Evolutionary conservation across 495 filamentous ascomycete species (phyloP), one percentile per base, ranked within the genome.

Genomic region (Trichoderma gamsii): DNA sequence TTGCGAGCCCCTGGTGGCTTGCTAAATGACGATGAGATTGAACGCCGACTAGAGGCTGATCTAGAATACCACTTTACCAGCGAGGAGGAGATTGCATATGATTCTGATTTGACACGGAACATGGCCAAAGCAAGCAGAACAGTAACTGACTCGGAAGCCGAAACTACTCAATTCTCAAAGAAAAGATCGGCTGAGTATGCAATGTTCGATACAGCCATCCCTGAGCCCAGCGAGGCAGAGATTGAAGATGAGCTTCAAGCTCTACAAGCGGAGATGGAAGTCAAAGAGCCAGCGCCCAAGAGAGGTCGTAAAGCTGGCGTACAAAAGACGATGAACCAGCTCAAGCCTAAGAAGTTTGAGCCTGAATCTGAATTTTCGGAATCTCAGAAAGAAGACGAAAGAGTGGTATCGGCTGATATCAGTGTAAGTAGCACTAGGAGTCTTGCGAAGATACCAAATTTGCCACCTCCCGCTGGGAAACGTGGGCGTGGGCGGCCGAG

Each of bases 11-110:
- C 71, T 52, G 77, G 4, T 68, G 75, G 46, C 25, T 66, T 80
- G 1, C 82, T 82, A 5, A 80, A 83, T 63, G 87, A 93, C 66
- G 86, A 87, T 3, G 89, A 90, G 66, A 81, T 92, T 41, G 87
- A 92, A n/a, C 83, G 84, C 29, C 86, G 84, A 41, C 79, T 92
- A 3, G 84, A 88, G 70, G 86, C 86, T 23, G 90, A 90, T 56
- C 82, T 91, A 21, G 88, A 88, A 18, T 77, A 82, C 44, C 85
- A 79, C 7, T 69, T 87, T 13, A 84, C 80, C 12, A 84, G 88
- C 66, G 86, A 86, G 29, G 86, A 88, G 59, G 76, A 77, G 32
- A 70, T 76, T 35, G 70, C 71, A 12, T 73, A 69, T 8, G 75
- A 77, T 66, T 78, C 76, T n/a, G 79, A 79, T 41, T 70, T 75